Conservation (phyloP, 2,329 filamentous ascomycete species). For the Colletotrichum sp. region DNA sequence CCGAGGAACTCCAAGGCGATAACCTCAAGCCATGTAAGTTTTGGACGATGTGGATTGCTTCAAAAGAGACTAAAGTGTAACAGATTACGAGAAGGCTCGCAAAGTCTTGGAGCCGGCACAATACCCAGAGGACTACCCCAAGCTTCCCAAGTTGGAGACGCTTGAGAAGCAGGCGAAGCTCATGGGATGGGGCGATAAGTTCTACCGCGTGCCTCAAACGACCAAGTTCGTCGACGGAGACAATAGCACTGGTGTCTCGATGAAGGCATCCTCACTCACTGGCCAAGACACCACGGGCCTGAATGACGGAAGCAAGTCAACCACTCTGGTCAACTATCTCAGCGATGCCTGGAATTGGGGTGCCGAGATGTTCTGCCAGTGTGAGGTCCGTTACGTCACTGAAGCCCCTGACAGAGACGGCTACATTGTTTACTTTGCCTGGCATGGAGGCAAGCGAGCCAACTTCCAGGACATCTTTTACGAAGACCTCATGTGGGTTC, state of each 20-base stretch:
- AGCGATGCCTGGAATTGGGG: conserved; percentile 76
- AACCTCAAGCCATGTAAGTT: conserved; percentile 55
- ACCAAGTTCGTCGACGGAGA: conserved; percentile 65
- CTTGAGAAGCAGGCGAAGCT: conserved; percentile 61
- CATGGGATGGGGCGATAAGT: conserved; percentile 57
- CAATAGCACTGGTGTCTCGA: conserved; percentile 67
- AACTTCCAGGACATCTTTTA: conserved; percentile 59
- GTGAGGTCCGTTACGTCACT: conserved; percentile 68
- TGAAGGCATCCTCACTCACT: conserved; percentile 63
- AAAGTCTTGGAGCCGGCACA: conserved; percentile 61
- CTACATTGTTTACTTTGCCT: conserved; percentile 70
- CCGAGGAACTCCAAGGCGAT: conserved; percentile 54
- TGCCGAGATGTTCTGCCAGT: conserved; percentile 73
- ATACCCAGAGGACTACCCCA: conserved; percentile 63
- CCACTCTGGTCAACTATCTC: conserved; percentile 69
- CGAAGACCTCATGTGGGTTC: conserved; percentile 70
- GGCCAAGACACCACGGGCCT: conserved; percentile 69
- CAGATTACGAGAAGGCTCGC: conserved; percentile 63
- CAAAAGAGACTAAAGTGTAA: background rate
- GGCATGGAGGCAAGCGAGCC: conserved; percentile 63
- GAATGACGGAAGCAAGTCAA: conserved; percentile 73
- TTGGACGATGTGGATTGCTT: background rate
- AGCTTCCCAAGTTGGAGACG: conserved; percentile 61
- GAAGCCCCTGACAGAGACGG: conserved; percentile 54
- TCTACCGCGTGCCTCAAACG: conserved; percentile 63